Base-by-base conservation (phyloP, 140 eudicot genomes). In the Stevia rebaudiana region DNA sequence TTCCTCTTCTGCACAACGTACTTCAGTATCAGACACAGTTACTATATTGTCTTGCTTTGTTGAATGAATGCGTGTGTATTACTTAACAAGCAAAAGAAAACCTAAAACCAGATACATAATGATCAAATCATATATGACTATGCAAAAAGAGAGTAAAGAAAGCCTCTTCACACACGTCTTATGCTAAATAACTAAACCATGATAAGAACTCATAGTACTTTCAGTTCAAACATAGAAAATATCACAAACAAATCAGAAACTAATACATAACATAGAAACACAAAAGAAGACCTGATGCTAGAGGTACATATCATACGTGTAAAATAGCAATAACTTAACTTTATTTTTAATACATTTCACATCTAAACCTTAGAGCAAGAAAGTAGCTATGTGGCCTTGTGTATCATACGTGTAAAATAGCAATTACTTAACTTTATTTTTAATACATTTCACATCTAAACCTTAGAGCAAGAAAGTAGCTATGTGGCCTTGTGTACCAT, bases 1-100 rank as follows among this genome's bases (percentile, higher is more conserved):
- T 89, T 86, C 83, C 94, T 83, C 79, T 89, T 89, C 97, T 89
- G 81, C 78, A 67, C 52, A 67, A 60, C 18, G 40, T 8, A 51
- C 8, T 19, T 18, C 60, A 6, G 10, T 49, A 52, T 40, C 19
- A 61, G 40, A 69, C 11, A 68, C 30, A 11, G 4, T 74, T 24
- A 72, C 61, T 8, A 47, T 1, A 49, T 49, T 19, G 30, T 22
- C 68, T 48, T 60, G 51, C 44, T 63, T n/a, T 42, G 49, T 37
- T 46, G 7, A 13, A 11, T 43, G 16, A 58, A 28, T 8, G 8
- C 11, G 0, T 35, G 17, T 39, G 55, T 4, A 21, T 43, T 21
- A 56, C 41, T 8, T 53, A 30, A 25, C 53, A 67, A 52, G 10
- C 16, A 70, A 68, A 42, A 40, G 12, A 23, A 51, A 11, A 61